Percentiles rank a stretch among this genome's conserved stretches.
These are phyloP conservation scores for Boehmeria nivea DNA, from an alignment of 306 rosid species.

Conservation along the genomic window DNA sequence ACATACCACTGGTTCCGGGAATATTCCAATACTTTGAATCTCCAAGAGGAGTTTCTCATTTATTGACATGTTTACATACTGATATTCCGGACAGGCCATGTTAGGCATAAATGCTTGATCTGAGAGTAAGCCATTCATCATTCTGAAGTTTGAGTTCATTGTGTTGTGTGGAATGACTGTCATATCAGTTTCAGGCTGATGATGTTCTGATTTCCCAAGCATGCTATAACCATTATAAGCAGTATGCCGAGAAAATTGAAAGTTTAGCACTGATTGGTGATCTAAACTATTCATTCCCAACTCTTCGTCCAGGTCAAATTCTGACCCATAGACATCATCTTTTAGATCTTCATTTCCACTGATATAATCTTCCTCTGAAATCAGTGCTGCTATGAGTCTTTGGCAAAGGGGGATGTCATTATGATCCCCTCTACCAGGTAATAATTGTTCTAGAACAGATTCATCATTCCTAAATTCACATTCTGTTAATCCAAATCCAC, in stretches of 20 bases:
- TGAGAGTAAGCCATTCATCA: conserved; percentile 52
- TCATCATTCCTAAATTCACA: conserved; percentile 32
- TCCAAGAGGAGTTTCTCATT: conserved; percentile 88
- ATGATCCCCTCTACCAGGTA: conserved; percentile 48
- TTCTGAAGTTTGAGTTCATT: conserved; percentile 42
- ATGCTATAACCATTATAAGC: conserved; percentile 55
- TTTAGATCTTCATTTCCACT: conserved; percentile 52
- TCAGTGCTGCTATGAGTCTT: conserved; percentile 80
- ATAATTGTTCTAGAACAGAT: conserved; percentile 37
- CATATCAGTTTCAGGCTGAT: conserved; percentile 48
- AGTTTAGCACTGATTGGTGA: conserved; percentile 35
- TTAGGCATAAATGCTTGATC: conserved; percentile 45
- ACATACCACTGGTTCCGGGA: conserved; percentile 71
- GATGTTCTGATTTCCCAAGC: conserved; percentile 41
- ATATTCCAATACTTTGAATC: conserved; percentile 82
- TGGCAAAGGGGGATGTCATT: conserved; percentile 68
- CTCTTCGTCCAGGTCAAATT: conserved; percentile 59
- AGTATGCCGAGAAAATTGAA: conserved; percentile 59
- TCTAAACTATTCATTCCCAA: conserved; percentile 49
- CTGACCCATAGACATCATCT: conserved; percentile 51
- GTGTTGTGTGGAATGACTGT: conserved; percentile 29
- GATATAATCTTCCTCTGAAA: conserved; percentile 74
- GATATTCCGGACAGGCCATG: conserved; percentile 57
- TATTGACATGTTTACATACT: conserved; percentile 56
- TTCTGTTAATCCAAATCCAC: conserved; percentile 44